Percentiles rank a stretch among this genome's conserved stretches.
These are phyloP conservation scores for Halophytophthora polymorphica DNA, from an alignment of 352 stramenopile species.

Conservation along the genomic window DNA sequence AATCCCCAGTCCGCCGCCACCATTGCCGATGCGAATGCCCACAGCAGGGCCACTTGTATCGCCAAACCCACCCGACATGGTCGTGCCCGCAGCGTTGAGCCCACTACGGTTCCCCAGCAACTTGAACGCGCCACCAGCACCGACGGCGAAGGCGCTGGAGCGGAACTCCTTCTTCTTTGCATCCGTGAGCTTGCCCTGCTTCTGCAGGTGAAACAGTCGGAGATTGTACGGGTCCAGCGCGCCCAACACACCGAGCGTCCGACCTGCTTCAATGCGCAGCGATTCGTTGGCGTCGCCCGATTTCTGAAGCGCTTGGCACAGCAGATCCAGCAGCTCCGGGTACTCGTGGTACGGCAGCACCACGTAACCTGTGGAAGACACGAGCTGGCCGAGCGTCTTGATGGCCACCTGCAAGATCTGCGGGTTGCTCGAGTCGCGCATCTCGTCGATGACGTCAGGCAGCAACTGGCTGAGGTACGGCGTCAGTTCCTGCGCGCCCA, in stretches of 20 bases:
- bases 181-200: conserved; percentile 70
- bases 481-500: conserved; percentile 73
- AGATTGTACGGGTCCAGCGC: conserved; percentile 86
- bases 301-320: conserved; percentile 77
- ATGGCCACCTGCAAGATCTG: conserved; percentile 85
- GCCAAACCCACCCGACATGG: conserved; percentile 14
- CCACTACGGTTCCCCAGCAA: conserved; percentile 12
- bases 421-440: conserved; percentile 80
- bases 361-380: conserved; percentile 83
- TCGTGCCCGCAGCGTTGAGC: conserved; percentile 10
- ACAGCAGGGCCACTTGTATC: conserved; percentile 16
- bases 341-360: conserved; percentile 84
- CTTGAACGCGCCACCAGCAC: conserved; percentile 28
- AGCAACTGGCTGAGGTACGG: conserved; percentile 82
- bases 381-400: conserved; percentile 79
- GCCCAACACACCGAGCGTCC: conserved; percentile 77
- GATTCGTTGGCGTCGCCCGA: conserved; percentile 75
- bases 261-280: conserved; percentile 75
- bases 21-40: conserved; percentile 39
- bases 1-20: conserved; percentile 22
- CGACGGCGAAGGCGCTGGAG: conserved; percentile 32
- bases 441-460: conserved; percentile 86
- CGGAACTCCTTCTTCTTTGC: conserved; percentile 73
- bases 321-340: conserved; percentile 73
- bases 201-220: conserved; percentile 77